Base-by-base conservation (phyloP, 192 early-diverging fungal genomes). In the Phycomyces nitens region DNA sequence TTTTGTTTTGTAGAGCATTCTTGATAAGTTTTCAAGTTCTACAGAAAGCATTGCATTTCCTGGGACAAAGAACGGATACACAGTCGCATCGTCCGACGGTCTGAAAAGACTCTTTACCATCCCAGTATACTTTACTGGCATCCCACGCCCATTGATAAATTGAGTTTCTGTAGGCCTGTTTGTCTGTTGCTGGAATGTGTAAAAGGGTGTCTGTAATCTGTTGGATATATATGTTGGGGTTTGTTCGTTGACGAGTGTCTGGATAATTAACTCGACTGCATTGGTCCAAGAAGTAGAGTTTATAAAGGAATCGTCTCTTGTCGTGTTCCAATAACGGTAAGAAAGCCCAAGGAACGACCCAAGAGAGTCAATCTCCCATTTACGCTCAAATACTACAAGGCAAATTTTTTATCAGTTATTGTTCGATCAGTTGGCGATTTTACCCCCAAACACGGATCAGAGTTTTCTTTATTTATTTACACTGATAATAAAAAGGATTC, bases 341-440 rank as follows among this genome's bases (percentile, higher is more conserved):
- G 84, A 77, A 1, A 88, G 44, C 26, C 83, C 75, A 41, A 90
- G 68, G 23, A 89, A 90, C 15, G 87, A 80, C 0, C 80, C 81
- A 42, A 88, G 65, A 14, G 86, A 88, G 75, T 90, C 88, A 34
- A 90, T 67, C 59, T 90, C 88, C 49, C 62, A 75, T 64, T 88
- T 89, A 18, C 76, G 70, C 56, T 89, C 86, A 57, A 62, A 85
- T 3, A 82, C 81, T 26, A 42, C 3, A n/a, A 1, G 2, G 24
- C 58, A 10, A 38, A 64, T 58, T 14, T 56, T 44, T 12, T 20
- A 47, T 34, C 3, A 34, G 29, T 34, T 34, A 2, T 34, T 34
- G 29, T 34, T 34, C 7, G 29, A 34, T n/a, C n/a, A n/a, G n/a
- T n/a, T n/a, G n/a, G 29, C 29, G 29, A 34, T 34, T 34, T 34